phyloP scores from a whole-genome alignment of 148 eudicot genomes.

The Silene latifolia region DNA sequence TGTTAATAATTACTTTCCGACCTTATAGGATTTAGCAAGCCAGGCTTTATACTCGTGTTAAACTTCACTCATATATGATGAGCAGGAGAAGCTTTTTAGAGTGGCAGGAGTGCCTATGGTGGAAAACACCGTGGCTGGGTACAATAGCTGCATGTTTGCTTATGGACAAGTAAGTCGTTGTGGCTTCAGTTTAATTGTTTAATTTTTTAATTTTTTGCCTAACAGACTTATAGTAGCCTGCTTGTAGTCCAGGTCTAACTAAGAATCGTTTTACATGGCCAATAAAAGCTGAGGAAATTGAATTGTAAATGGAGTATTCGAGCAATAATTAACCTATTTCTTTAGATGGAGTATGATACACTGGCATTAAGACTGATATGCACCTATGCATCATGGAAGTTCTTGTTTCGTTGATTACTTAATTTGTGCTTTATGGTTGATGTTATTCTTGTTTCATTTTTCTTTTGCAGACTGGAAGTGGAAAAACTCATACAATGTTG shows the following conservation, averaged over 20 bases:
- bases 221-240: too few species aligned
- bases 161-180: constrained; percentile 81
- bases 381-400: neutral
- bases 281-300: neutral
- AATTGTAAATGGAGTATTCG: neutral
- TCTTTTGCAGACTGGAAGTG: constrained; percentile 78
- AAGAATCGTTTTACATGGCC: neutral
- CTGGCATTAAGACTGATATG: too few species aligned
- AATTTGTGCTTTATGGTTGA: neutral
- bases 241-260: too few species aligned
- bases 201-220: too few species aligned
- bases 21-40: neutral
- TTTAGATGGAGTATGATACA: neutral
- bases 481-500: constrained; percentile 95
- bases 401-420: neutral
- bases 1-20: neutral
- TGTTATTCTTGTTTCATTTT: constrained; percentile 11
- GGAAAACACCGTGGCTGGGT: constrained; percentile 89
- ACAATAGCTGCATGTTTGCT: constrained; percentile 99
- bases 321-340: neutral
- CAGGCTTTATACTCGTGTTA: neutral
- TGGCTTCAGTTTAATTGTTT: too few species aligned
- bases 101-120: constrained; percentile 99
- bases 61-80: constrained; percentile 11
- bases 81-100: constrained; percentile 84